phyloP scores from a whole-genome alignment of 345 rosid species.

The Salix purpurea region DNA sequence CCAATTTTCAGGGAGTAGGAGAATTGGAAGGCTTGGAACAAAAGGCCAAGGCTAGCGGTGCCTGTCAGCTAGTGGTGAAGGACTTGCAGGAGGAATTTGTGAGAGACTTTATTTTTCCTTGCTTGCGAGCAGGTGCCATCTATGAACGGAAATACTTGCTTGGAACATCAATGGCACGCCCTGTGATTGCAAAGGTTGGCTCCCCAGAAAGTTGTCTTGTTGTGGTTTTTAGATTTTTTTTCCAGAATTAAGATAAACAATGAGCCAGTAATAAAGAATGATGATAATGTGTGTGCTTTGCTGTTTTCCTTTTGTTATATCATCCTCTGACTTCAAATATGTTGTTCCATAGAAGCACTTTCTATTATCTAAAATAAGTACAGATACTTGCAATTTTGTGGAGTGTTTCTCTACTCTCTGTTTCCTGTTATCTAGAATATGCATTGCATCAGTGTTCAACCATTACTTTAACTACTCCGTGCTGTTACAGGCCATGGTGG shows the following conservation, averaged over 20 bases:
- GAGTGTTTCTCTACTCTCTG: not conserved
- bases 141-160: constrained; percentile 87
- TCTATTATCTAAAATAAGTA: not conserved
- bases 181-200: constrained; percentile 90
- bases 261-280: not conserved
- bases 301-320: not conserved
- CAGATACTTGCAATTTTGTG: not conserved
- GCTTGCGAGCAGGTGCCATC: constrained; percentile 90
- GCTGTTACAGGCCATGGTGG: constrained; percentile 85
- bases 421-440: not conserved
- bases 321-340: not conserved
- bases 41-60: constrained; percentile 96
- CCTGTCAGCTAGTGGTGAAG: constrained; percentile 85
- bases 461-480: not conserved
- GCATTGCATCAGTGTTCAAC: not conserved
- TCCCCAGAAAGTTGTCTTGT: not conserved
- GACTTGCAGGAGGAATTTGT: constrained; percentile 93
- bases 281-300: not conserved
- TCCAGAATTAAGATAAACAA: not conserved
- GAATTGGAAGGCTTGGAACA: constrained; percentile 92
- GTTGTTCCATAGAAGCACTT: not conserved
- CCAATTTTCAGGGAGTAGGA: constrained; percentile 55
- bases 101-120: constrained; percentile 76
- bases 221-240: not conserved
- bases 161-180: constrained; percentile 99